A percentile compares a stretch with the other conserved stretches of the same genome.
Conservation (phyloP, 169 alveolate species). For the Cryptosporidium baileyi region DNA sequence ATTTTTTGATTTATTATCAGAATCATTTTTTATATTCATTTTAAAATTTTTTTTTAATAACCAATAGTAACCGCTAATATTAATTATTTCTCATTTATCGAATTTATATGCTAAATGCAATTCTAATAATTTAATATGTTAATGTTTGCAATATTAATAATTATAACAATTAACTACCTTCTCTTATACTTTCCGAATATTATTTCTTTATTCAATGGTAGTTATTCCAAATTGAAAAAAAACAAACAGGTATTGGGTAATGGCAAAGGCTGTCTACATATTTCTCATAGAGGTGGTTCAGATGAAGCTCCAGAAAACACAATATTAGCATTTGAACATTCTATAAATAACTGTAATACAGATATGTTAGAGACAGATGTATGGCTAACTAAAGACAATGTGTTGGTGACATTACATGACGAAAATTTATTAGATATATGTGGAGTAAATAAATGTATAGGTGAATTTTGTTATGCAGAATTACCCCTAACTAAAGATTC, state of each 20-base stretch:
- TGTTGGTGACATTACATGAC: constrained; percentile 71
- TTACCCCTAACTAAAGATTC: constrained; percentile 52
- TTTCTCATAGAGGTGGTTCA: constrained; percentile 75
- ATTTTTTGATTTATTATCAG: neutral
- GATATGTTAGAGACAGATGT: constrained; percentile 75
- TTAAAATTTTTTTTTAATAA: no score
- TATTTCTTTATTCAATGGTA: neutral
- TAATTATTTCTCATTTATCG: no score
- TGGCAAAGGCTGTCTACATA: constrained; percentile 60
- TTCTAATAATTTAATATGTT: no score
- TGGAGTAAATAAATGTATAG: constrained; percentile 27
- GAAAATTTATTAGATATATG: constrained; percentile 39
- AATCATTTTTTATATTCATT: no score
- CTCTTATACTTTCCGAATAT: constrained; percentile 28
- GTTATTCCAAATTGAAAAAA: constrained; percentile 9
- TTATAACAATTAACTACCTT: neutral
- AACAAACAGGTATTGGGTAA: constrained; percentile 13
- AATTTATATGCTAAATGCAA: no score
- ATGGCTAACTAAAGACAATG: constrained; percentile 71
- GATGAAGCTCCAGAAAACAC: constrained; percentile 74
- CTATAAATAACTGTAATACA: constrained; percentile 66
- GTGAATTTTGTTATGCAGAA: constrained; percentile 18
- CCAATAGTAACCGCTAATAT: no score
- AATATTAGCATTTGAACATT: constrained; percentile 62
- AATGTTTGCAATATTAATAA: neutral